phyloP scores from a whole-genome alignment of 768 basidiomycete species.

The Panaeolus cyanescens region DNA sequence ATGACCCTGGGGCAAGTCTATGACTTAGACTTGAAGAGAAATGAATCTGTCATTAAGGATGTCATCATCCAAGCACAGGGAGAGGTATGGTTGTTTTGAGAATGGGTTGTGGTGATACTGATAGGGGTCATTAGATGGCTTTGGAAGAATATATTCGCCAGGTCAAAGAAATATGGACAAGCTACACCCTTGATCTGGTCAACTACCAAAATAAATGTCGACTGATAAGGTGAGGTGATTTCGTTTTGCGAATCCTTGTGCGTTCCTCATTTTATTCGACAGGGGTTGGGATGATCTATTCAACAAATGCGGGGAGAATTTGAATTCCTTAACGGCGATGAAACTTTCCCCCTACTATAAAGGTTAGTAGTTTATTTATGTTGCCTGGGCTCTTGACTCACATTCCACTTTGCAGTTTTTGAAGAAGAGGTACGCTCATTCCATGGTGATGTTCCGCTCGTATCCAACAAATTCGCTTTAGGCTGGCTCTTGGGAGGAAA shows the following conservation, averaged over 20 bases:
- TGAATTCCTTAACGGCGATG: conserved; percentile 97
- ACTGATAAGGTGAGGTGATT: conserved; percentile 68
- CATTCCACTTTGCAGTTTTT: conserved; percentile 56
- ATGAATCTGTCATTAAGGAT: conserved; percentile 89
- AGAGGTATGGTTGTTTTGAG: conserved; percentile 58
- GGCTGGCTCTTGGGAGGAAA: conserved; percentile 95
- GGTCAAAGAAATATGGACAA: conserved; percentile 97
- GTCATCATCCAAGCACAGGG: conserved; percentile 97
- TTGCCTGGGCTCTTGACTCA: neutral
- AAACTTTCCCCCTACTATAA: conserved; percentile 98
- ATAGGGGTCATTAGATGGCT: conserved; percentile 67
- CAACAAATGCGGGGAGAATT: conserved; percentile 94
- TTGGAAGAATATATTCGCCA: conserved; percentile 94
- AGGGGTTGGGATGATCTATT: conserved; percentile 98
- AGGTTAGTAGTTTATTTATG: conserved; percentile 44
- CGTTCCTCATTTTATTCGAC: conserved; percentile 9
- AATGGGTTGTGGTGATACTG: conserved; percentile 25
- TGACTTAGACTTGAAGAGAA: conserved; percentile 93
- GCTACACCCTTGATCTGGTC: conserved; percentile 92
- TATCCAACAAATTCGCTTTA: conserved; percentile 22
- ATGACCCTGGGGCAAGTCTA: conserved; percentile 98
- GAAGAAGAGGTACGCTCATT: conserved; percentile 73
- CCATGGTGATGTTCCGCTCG: conserved; percentile 4
- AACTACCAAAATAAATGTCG: conserved; percentile 99
- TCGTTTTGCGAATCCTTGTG: neutral